phyloP scores from a whole-genome alignment of 768 basidiomycete species.

The Heimioporus sp. region DNA sequence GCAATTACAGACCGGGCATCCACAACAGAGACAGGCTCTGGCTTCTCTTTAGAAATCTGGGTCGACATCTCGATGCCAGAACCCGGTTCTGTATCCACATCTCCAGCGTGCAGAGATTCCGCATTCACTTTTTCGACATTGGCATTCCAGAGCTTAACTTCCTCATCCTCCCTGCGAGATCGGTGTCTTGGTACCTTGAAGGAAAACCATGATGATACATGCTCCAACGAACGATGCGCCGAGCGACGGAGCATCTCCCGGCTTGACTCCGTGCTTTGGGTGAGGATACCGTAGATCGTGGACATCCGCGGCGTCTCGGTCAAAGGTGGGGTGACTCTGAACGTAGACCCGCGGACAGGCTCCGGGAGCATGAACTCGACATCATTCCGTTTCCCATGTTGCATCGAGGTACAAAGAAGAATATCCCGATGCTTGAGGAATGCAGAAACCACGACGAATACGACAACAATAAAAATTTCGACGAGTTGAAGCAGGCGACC shows the following conservation, averaged over 20 bases:
- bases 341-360: conserved; percentile 25
- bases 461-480: conserved; percentile 59
- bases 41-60: conserved; percentile 7
- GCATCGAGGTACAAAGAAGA: background rate
- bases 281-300: conserved; percentile 5
- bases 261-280: conserved; percentile 5
- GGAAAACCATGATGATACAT: conserved; percentile 41
- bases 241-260: conserved; percentile 14
- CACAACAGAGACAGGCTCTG: conserved; percentile 1
- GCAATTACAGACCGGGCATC: conserved; percentile 8
- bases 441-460: conserved; percentile 54
- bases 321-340: conserved; percentile 20
- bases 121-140: conserved; percentile 24
- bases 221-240: conserved; percentile 21
- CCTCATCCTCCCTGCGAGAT: conserved; percentile 20
- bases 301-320: conserved; percentile 28
- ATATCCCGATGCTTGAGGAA: conserved; percentile 28
- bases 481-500: conserved; percentile 68
- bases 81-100: background rate
- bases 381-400: background rate
- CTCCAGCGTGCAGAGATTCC: conserved; percentile 4
- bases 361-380: conserved; percentile 19
- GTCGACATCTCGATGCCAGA: conserved; percentile 3
- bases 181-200: conserved; percentile 27
- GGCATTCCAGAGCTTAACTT: conserved; percentile 33